Percentiles rank a stretch among this genome's conserved stretches.
Evolutionary conservation across 768 basidiomycete species (phyloP).

Genomic region (Sistotremastrum niveocremeum): DNA sequence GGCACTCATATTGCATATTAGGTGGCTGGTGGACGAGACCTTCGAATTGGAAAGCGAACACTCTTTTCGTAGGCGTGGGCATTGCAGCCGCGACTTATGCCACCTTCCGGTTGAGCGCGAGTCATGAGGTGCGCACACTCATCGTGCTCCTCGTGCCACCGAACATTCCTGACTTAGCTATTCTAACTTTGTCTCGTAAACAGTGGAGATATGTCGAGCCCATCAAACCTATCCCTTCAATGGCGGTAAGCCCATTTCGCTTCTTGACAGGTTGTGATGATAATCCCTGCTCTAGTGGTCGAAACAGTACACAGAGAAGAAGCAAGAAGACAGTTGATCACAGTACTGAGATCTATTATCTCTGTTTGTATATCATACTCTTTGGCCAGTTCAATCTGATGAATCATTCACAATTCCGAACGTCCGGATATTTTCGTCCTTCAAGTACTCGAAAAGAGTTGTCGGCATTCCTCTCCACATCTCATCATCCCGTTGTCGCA

Average conservation of each 20-base stretch:
- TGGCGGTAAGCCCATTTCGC: constrained; percentile 37
- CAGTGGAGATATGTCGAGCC: constrained; percentile 52
- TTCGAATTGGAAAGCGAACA: constrained; percentile 80
- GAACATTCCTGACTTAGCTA: neutral
- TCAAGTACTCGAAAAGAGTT: too few relatives aligned
- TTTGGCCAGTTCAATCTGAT: too few relatives aligned
- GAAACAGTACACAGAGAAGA: constrained; percentile 29
- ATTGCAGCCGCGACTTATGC: constrained; percentile 53
- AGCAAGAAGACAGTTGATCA: too few relatives aligned
- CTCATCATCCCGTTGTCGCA: too few relatives aligned
- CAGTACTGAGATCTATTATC: too few relatives aligned
- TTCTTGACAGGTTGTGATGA: neutral
- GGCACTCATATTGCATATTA: constrained; percentile 15
- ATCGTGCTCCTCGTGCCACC: neutral
- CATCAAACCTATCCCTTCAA: constrained; percentile 61
- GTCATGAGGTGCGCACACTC: constrained; percentile 51
- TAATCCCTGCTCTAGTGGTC: constrained; percentile 27
- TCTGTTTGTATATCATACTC: too few relatives aligned
- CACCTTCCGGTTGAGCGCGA: constrained; percentile 62
- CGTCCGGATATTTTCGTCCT: too few relatives aligned
- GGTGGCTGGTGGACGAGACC: constrained; percentile 97
- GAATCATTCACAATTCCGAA: too few relatives aligned
- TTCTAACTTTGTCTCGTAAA: neutral
- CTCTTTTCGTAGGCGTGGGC: constrained; percentile 55
- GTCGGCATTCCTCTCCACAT: too few relatives aligned